phyloP scores from a whole-genome alignment of 306 rosid species.

The Sesbania bispinosa region DNA sequence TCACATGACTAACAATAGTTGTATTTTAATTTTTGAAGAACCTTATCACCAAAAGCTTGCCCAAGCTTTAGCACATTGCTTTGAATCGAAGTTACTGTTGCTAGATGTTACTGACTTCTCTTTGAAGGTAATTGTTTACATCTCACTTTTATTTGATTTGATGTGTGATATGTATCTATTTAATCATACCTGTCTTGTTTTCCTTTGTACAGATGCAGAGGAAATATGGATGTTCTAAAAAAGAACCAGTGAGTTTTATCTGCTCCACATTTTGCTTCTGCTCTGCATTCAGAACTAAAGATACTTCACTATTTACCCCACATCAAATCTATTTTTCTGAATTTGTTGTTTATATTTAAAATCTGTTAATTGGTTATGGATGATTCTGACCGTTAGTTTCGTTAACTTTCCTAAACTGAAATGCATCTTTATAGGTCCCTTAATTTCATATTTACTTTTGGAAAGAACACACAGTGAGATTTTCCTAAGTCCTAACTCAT shows the following conservation, averaged over 20 bases:
- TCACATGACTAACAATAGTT: constrained; percentile 14
- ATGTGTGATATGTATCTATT: constrained; percentile 9
- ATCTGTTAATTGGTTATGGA: too few relatives aligned
- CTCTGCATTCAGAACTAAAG: too few relatives aligned
- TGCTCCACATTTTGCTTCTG: too few relatives aligned
- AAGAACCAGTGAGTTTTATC: constrained; percentile 56
- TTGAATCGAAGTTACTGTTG: constrained; percentile 72
- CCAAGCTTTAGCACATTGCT: constrained; percentile 75
- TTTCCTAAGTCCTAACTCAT: constrained; percentile 26
- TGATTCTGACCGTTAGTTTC: too few relatives aligned
- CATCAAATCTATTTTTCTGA: too few relatives aligned
- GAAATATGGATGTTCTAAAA: constrained; percentile 71
- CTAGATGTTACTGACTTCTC: constrained; percentile 74
- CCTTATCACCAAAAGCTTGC: constrained; percentile 86
- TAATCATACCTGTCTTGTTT: constrained; percentile 23
- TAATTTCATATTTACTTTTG: neutral
- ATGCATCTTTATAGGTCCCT: neutral
- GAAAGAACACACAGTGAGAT: neutral
- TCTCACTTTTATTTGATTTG: constrained; percentile 13
- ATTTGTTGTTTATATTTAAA: too few relatives aligned
- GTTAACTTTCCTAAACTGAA: too few relatives aligned
- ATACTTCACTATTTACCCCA: too few relatives aligned
- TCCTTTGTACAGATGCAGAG: constrained; percentile 66
- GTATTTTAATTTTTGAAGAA: constrained; percentile 42
- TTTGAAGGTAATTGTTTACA: constrained; percentile 52